Percentiles rank a stretch among this genome's conserved stretches.
These are phyloP conservation scores for Diutina neorugosa DNA, from an alignment of 1,139 yeast genomes.

Conservation along the genomic window DNA sequence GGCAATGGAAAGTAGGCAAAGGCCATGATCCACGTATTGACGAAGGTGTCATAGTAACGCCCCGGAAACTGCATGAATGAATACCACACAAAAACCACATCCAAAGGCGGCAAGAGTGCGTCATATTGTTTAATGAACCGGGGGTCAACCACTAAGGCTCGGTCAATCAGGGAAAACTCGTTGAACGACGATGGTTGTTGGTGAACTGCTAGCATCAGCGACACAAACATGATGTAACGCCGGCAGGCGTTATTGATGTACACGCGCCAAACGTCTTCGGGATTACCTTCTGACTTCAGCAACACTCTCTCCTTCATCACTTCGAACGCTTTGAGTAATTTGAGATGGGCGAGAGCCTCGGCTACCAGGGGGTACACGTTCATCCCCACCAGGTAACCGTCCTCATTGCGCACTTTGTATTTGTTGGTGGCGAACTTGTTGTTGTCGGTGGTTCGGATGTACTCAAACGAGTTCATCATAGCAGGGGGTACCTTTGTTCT, in stretches of 20 bases:
- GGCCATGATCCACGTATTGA: conserved; percentile 4
- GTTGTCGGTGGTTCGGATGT: neutral
- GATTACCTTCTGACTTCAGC: neutral
- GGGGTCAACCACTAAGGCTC: conserved; percentile 3
- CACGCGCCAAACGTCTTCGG: conserved; percentile 1
- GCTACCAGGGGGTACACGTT: neutral
- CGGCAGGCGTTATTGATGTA: neutral
- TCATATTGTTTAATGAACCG: conserved; percentile 2
- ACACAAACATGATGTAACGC: conserved; percentile 1
- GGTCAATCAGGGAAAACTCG: conserved; percentile 1
- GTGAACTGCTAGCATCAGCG: conserved; percentile 2
- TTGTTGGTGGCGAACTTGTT: conserved; percentile 4
- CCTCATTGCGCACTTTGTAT: conserved; percentile 1
- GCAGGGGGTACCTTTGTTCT: neutral
- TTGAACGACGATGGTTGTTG: conserved; percentile 2
- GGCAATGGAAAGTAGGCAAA: conserved; percentile 3
- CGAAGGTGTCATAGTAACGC: conserved; percentile 1
- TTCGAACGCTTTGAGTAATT: neutral
- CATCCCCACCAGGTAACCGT: conserved; percentile 3
- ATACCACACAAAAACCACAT: conserved; percentile 2
- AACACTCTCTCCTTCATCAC: conserved; percentile 1
- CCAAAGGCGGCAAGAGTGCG: conserved; percentile 1
- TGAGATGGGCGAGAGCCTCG: neutral
- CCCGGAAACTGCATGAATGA: conserved; percentile 3
- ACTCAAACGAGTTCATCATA: conserved; percentile 1